Base-by-base conservation (phyloP, 1,139 yeast genomes). In the Tardiomyces digboiensis region DNA sequence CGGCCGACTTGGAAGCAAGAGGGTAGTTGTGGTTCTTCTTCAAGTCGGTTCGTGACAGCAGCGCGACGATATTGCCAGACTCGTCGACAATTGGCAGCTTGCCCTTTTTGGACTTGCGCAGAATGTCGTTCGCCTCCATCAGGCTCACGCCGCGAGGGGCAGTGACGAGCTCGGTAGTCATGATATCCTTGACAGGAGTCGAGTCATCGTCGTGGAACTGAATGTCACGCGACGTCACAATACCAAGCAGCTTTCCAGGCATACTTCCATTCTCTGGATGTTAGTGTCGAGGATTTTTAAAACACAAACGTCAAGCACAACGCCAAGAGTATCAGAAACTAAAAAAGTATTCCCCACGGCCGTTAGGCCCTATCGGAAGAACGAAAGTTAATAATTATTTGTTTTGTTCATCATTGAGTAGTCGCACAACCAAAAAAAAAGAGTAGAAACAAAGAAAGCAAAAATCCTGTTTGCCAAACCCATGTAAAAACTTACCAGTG, bases 311-410 rank as follows among this genome's bases (percentile, higher is more conserved):
- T n/a, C n/a, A n/a, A n/a, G 26, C 29, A 26, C 21, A 22, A n/a
- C 29, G 16, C 36, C 19, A 39, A 18, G 13, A 16, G n/a, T 29
- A 21, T 19, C 21, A 39, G 36, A 44, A 41, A 39, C 64, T 62
- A 62, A n/a, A n/a, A n/a, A n/a, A 68, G 56, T 57, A 71, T 54
- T 88, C 97, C 95, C 70, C 97, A 87, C 76, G 95, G 85, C 89
- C 94, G 95, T 83, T 81, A 82, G 93, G 86, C 84, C 94, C 66
- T 62, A 82, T 53, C 97, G 95, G 98, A 83, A 91, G 98, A 91
- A 91, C 97, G 98, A 91, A 91, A 91, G 97, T 91, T 88, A 86
- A 73, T 65, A 57, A 61, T 57, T 58, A 59, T 56, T 47, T 46
- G 42, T 46, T 47, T 37, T 46, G 58, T 26, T 26, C 94, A 84